phyloP scores from a whole-genome alignment of 345 rosid species.

The Isatis tinctoria region DNA sequence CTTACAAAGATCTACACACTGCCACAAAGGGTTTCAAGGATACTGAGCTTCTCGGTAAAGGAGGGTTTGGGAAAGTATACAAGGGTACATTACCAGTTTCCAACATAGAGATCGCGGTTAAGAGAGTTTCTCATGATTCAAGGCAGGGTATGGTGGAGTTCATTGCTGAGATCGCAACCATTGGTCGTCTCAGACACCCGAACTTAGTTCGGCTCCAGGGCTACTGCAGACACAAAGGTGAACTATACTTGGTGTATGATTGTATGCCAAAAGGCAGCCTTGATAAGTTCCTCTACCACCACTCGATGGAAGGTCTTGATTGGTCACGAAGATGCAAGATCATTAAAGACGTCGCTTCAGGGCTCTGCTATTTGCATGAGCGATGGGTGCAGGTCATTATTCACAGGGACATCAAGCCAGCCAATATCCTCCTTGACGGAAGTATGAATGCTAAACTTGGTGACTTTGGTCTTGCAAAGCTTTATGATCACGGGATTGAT shows the following conservation, averaged over 20 bases:
- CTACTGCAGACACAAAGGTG: background rate
- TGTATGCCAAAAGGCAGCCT: slow-evolving; percentile 64
- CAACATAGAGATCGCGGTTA: background rate
- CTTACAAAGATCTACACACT: slow-evolving; percentile 41
- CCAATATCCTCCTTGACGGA: slow-evolving; percentile 57
- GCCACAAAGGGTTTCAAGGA: slow-evolving; percentile 12
- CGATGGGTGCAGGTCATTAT: slow-evolving; percentile 61
- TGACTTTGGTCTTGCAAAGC: slow-evolving; percentile 74
- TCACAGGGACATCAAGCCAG: slow-evolving; percentile 66
- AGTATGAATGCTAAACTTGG: slow-evolving; percentile 59
- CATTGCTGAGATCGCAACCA: slow-evolving; percentile 10
- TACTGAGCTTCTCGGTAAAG: slow-evolving; percentile 19
- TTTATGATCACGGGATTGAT: slow-evolving; percentile 47
- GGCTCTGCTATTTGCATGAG: slow-evolving; percentile 30
- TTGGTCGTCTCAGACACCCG: background rate
- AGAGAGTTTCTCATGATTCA: background rate
- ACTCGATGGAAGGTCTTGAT: slow-evolving; percentile 14
- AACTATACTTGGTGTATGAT: slow-evolving; percentile 51
- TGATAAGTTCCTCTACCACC: slow-evolving; percentile 34
- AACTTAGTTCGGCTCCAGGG: background rate
- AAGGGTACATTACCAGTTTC: slow-evolving; percentile 1
- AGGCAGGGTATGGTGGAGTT: slow-evolving; percentile 3
- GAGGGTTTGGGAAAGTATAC: slow-evolving; percentile 50
- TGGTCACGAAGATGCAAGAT: slow-evolving; percentile 53
- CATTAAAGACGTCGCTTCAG: slow-evolving; percentile 45